Conservation (phyloP, 768 basidiomycete species). For the Rhizopogon salebrosus region DNA sequence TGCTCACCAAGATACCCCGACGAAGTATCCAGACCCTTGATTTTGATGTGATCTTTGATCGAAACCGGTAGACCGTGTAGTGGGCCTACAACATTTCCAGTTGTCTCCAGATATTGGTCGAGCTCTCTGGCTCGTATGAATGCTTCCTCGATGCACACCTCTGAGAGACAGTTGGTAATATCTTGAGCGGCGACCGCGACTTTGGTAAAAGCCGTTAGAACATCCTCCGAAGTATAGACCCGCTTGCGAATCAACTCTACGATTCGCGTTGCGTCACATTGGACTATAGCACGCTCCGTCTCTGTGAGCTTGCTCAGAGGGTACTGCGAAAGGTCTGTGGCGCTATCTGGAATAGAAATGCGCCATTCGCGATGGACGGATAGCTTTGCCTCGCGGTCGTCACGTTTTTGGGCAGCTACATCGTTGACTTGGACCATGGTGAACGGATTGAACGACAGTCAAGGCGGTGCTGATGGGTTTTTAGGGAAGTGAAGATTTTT, state of each 20-base stretch:
- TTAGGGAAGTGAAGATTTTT: neutral
- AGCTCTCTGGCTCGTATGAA: conserved; percentile 43
- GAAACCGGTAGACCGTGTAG: conserved; percentile 41
- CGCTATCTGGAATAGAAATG: conserved; percentile 2
- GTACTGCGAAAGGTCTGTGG: conserved; percentile 19
- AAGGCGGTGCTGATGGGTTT: neutral
- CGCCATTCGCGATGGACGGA: conserved; percentile 1
- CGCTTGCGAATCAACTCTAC: conserved; percentile 16
- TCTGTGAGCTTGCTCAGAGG: conserved; percentile 22
- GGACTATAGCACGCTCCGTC: conserved; percentile 22
- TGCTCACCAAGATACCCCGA: conserved; percentile 24
- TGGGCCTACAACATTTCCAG: conserved; percentile 44
- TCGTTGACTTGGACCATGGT: neutral
- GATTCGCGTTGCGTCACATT: conserved; percentile 25
- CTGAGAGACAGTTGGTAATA: conserved; percentile 48
- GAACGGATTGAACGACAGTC: neutral
- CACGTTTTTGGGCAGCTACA: conserved; percentile 16
- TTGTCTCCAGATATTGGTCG: conserved; percentile 40
- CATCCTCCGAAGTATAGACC: conserved; percentile 20
- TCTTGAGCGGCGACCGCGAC: conserved; percentile 26
- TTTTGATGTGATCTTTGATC: conserved; percentile 44
- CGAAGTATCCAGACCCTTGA: conserved; percentile 38
- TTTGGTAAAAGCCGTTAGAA: conserved; percentile 22
- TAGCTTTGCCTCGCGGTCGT: conserved; percentile 18
- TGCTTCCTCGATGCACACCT: conserved; percentile 53